phyloP scores from a whole-genome alignment of 129 eudicot genomes.

The Oenanthe sinensis region DNA sequence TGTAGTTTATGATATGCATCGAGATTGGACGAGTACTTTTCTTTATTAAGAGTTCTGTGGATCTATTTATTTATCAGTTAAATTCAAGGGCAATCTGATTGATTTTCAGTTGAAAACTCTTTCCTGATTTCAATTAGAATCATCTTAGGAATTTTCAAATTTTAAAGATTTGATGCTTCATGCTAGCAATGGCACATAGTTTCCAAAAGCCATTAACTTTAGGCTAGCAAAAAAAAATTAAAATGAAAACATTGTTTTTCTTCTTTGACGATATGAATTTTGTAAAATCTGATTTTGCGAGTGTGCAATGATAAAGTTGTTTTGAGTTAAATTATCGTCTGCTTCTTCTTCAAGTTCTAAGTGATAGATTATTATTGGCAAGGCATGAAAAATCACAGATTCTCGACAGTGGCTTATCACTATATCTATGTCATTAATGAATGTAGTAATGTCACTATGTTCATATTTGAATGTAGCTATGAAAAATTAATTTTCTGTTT shows the following conservation, averaged over 20 bases:
- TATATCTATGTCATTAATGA: not conserved
- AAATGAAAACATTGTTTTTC: not conserved
- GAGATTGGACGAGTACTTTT: too few relatives aligned
- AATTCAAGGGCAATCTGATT: not conserved
- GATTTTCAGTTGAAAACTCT: not conserved
- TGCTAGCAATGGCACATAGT: not conserved
- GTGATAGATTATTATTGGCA: not conserved
- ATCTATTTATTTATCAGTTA: not conserved
- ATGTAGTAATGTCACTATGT: not conserved
- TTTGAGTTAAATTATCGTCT: not conserved
- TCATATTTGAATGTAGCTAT: not conserved
- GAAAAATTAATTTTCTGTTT: not conserved
- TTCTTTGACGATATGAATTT: not conserved
- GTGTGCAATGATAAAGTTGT: not conserved
- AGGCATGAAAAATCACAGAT: not conserved
- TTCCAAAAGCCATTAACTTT: not conserved
- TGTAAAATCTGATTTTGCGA: not conserved
- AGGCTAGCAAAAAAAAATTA: not conserved
- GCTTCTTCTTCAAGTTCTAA: not conserved
- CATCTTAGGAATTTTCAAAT: not conserved
- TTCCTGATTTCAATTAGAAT: not conserved
- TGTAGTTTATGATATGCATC: too few relatives aligned
- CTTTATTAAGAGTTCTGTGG: not conserved
- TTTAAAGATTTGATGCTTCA: not conserved
- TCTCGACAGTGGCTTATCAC: not conserved